Percentiles rank a stretch among this genome's conserved stretches.
Evolutionary conservation across 2,329 filamentous ascomycete species (phyloP).

Genomic region (Coniella lustricola): DNA sequence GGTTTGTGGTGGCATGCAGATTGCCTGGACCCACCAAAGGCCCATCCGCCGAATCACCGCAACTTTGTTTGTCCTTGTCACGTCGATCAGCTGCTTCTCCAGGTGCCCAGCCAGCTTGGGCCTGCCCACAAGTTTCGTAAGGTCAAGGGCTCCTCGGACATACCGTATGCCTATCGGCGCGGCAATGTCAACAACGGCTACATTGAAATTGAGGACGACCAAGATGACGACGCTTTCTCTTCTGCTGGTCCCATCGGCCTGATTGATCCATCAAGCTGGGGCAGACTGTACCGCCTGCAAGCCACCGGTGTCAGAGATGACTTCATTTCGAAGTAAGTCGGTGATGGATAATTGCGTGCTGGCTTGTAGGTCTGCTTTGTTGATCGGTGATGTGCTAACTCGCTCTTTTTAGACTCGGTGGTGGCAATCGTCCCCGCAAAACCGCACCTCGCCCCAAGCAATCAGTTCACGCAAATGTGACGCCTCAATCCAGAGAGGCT

Average conservation of each 20-base stretch:
- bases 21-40: conserved; percentile 78
- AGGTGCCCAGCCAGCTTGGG: conserved; percentile 48
- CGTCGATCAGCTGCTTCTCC: conserved; percentile 64
- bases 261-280: conserved; percentile 9
- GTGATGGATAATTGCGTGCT: too few species aligned
- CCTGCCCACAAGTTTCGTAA: conserved; percentile 56
- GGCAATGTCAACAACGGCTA: conserved; percentile 65
- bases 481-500: background rate
- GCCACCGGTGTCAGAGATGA: conserved; percentile 10
- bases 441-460: background rate
- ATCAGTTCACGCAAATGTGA: too few species aligned
- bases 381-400: background rate
- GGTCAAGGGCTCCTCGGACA: conserved; percentile 46
- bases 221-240: conserved; percentile 26
- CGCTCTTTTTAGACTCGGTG: background rate
- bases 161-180: conserved; percentile 49
- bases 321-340: conserved; percentile 12
- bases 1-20: conserved; percentile 83
- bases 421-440: background rate
- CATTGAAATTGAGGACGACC: conserved; percentile 59
- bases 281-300: conserved; percentile 2
- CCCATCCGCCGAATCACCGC: conserved; percentile 67
- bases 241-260: conserved; percentile 26
- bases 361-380: too few species aligned
- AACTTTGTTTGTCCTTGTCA: conserved; percentile 90